Evolutionary conservation across 1,284 basidiomycete genomes (phyloP).

Genomic region (Pseudozyma tsukubaensis): DNA sequence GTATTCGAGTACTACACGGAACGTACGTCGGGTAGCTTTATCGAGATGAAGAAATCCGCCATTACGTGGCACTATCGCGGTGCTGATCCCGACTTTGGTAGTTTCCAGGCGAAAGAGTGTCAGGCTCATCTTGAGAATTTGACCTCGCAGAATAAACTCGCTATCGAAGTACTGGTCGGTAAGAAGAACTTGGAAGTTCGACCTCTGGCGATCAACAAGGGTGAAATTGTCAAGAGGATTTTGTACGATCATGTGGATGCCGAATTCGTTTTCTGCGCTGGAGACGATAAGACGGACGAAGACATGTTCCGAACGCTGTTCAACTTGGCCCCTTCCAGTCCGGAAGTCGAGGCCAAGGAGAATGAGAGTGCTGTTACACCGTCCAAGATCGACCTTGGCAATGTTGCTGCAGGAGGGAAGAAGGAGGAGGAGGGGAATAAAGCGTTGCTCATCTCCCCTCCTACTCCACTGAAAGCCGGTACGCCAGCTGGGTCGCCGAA

Average conservation of each 20-base stretch:
- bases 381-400: not conserved
- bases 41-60: constrained; percentile 95
- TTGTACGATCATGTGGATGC: constrained; percentile 91
- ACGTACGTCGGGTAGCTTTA: constrained; percentile 89
- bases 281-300: constrained; percentile 88
- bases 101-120: constrained; percentile 78
- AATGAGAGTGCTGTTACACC: not conserved
- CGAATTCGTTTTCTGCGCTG: constrained; percentile 95
- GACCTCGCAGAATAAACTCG: constrained; percentile 61
- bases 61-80: constrained; percentile 98
- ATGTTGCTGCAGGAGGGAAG: not conserved
- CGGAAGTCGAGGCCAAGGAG: constrained; percentile 19
- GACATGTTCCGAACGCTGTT: constrained; percentile 66
- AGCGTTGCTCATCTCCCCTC: constrained; percentile 49
- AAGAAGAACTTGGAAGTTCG: constrained; percentile 99
- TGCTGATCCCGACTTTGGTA: constrained; percentile 92
- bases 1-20: constrained; percentile 97
- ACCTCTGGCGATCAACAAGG: constrained; percentile 95
- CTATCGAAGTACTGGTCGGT: constrained; percentile 73
- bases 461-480: constrained; percentile 46
- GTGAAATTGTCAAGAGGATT: constrained; percentile 95
- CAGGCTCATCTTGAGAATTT: constrained; percentile 94
- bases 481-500: constrained; percentile 42
- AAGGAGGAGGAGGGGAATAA: constrained; percentile 13
- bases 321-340: constrained; percentile 42